Evolutionary conservation across 257 asterid genomes (phyloP).

Genomic region (Mentha longifolia): DNA sequence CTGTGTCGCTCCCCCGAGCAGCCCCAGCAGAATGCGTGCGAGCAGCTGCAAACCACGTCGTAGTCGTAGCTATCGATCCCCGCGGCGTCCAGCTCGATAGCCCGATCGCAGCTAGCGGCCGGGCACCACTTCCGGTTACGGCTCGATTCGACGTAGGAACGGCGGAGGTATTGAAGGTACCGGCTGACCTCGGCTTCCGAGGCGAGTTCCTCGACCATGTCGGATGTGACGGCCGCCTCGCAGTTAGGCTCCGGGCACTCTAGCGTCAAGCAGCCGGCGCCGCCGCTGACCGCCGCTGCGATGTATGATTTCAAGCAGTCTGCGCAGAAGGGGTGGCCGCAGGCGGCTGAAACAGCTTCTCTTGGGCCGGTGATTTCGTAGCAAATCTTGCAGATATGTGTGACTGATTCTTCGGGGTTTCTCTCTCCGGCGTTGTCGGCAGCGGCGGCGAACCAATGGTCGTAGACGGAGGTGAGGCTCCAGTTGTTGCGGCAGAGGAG

Average conservation of each 20-base stretch:
- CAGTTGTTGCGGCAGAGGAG: constrained; percentile 36
- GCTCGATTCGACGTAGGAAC: constrained; percentile 29
- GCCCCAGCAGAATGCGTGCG: constrained; percentile 38
- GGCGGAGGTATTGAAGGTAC: constrained; percentile 24
- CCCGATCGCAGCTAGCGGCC: constrained; percentile 43
- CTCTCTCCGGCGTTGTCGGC: background rate
- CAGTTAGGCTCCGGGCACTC: constrained; percentile 43
- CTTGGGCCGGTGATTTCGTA: background rate
- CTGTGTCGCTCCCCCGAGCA: constrained; percentile 49
- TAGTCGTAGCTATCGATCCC: constrained; percentile 27
- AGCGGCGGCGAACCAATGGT: constrained; percentile 47
- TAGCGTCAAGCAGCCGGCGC: constrained; percentile 44
- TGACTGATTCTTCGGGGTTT: background rate
- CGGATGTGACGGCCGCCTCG: constrained; percentile 6
- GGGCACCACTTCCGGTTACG: constrained; percentile 45
- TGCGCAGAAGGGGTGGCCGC: constrained; percentile 44
- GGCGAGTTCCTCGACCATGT: constrained; percentile 28
- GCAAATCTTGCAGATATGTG: constrained; percentile 29
- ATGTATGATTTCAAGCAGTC: constrained; percentile 36
- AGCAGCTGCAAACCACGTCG: constrained; percentile 43
- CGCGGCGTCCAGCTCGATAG: constrained; percentile 13
- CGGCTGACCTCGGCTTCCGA: background rate
- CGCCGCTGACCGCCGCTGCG: constrained; percentile 34
- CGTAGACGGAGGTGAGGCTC: constrained; percentile 39
- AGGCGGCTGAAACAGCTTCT: constrained; percentile 11